phyloP scores from a whole-genome alignment of 805 yeast genomes.

The Yarrowia sp. region DNA sequence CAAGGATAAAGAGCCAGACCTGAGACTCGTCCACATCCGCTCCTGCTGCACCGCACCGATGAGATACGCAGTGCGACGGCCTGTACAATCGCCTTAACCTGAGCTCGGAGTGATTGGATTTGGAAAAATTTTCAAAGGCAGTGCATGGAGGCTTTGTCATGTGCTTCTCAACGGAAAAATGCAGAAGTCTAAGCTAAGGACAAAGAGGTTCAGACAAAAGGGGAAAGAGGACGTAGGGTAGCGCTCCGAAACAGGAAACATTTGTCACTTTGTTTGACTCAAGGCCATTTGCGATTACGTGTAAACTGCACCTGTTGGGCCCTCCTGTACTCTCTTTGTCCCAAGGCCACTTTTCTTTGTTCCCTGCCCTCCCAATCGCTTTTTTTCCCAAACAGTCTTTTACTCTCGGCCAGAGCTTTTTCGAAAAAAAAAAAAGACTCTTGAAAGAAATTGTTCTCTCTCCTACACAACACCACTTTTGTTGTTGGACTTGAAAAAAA shows the following conservation, averaged over 20 bases:
- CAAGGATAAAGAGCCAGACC: too few species aligned
- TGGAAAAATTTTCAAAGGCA: constrained; percentile 36
- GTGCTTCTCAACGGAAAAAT: constrained; percentile 39
- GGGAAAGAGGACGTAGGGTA: constrained; percentile 7
- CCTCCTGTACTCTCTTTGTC: constrained; percentile 26
- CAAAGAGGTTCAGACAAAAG: constrained; percentile 27
- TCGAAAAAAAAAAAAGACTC: constrained; percentile 16
- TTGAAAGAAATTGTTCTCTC: constrained; percentile 2
- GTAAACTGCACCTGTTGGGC: constrained; percentile 34
- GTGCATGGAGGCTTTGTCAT: constrained; percentile 37
- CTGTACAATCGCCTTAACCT: too few species aligned
- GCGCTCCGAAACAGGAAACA: constrained; percentile 3
- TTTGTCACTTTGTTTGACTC: constrained; percentile 16
- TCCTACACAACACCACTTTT: not conserved
- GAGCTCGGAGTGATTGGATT: constrained; percentile 8
- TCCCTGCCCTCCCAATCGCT: constrained; percentile 19
- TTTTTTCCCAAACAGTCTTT: constrained; percentile 9
- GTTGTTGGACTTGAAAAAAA: constrained; percentile 10
- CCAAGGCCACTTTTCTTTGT: not conserved
- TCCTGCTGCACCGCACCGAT: too few species aligned
- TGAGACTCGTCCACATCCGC: too few species aligned
- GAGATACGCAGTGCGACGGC: too few species aligned
- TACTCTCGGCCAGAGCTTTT: too few species aligned
- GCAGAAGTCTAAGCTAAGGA: constrained; percentile 16
- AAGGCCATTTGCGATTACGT: constrained; percentile 36